These are phyloP conservation scores for Blastobotrys elegans DNA, from an alignment of 1,139 yeast species.

Conservation along the genomic window DNA sequence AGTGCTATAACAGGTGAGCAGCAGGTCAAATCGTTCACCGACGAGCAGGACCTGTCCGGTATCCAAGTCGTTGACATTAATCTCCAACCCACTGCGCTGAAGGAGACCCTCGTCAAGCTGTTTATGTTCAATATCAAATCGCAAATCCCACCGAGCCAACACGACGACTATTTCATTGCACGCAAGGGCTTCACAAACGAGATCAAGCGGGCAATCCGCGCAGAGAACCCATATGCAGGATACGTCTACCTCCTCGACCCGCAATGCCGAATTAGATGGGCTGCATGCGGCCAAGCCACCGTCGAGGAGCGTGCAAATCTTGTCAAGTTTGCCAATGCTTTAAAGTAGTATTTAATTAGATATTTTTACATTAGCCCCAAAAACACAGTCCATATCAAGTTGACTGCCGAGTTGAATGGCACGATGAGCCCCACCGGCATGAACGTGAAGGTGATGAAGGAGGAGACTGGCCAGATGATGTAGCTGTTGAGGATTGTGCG, in stretches of 20 bases:
- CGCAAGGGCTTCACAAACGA: conserved; percentile 56
- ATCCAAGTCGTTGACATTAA: conserved; percentile 71
- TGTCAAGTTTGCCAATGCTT: conserved; percentile 53
- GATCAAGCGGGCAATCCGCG: conserved; percentile 54
- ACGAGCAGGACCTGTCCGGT: conserved; percentile 39
- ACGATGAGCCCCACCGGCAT: conserved; percentile 32
- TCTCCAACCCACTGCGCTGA: conserved; percentile 65
- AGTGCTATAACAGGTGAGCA: conserved; percentile 70
- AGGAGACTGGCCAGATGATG: conserved; percentile 37
- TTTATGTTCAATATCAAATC: conserved; percentile 40
- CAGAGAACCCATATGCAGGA: conserved; percentile 79
- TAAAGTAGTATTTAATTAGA: conserved; percentile 8
- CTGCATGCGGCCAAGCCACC: conserved; percentile 75
- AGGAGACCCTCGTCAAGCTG: conserved; percentile 56
- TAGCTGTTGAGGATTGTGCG: conserved; percentile 31
- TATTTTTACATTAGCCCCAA: conserved; percentile 27
- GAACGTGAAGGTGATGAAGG: conserved; percentile 31
- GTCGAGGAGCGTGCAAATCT: conserved; percentile 56
- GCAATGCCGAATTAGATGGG: conserved; percentile 80
- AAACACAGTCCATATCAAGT: conserved; percentile 35
- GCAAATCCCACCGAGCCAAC: conserved; percentile 43
- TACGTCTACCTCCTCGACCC: conserved; percentile 74
- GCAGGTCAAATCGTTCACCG: conserved; percentile 40
- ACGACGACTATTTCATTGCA: conserved; percentile 57
- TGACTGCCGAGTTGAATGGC: conserved; percentile 33